Base-by-base conservation (phyloP, 2,329 filamentous ascomycete genomes). In the Exserohilum turcica region DNA sequence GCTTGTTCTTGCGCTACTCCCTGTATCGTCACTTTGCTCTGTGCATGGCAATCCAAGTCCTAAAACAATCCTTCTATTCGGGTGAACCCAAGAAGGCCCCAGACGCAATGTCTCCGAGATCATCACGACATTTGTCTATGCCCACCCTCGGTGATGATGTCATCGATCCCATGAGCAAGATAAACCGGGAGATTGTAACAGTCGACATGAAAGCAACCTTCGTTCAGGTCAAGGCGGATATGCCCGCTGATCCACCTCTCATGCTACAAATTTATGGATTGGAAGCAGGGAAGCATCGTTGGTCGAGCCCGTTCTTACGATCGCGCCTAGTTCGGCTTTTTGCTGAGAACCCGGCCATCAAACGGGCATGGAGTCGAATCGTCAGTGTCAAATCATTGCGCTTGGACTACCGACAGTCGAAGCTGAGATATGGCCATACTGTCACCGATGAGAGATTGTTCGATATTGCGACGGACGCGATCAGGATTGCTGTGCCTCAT, bases 11-110 rank as follows among this genome's bases (percentile, higher is more conserved):
- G 6, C 89, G 95, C 44, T 97, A 97, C 70, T 99, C 95, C 0
- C 82, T 99, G 0, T 96, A 95, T 72, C 88, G 92, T 3, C 92
- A 96, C 70, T 99, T 97, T 69, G 89, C 92, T 0, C 82, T 95
- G 21, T 90, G 91, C 1, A 86, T 97, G 54, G 94, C 93, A 7
- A 78, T 83, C 19, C 87, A 86, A 69, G 90, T 95, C 2, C 74
- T 99, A 19, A 72, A 68, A 40, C 74, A 74, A 38, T 79, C 79
- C 0, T 78, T 80, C 48, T 66, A 71, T 40, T 59, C 61, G 58
- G 56, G 52, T 9, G 43, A 53, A 12, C 48, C 53, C 48, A 56
- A 39, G 38, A 38, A 66, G 10, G 42, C 52, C 6, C 37, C 52
- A 12, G 56, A 62, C 31, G 51, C 61, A 24, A 44, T 36, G n/a